These are phyloP conservation scores for Vinca major DNA, from an alignment of 305 asterid species.

Conservation along the genomic window DNA sequence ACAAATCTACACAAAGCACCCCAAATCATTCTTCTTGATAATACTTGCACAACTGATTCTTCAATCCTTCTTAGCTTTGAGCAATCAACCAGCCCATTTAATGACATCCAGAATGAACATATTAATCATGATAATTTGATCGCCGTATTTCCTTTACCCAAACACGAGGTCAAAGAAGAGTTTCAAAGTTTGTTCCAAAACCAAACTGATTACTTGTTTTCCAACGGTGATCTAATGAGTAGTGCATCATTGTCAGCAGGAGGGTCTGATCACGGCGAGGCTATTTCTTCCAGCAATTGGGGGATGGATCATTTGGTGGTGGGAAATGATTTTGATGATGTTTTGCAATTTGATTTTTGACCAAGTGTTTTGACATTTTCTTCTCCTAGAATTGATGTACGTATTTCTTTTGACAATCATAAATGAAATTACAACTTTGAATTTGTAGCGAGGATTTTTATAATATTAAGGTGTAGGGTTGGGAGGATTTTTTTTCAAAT, in stretches of 20 bases:
- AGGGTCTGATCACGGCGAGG: slow-evolving; percentile 31
- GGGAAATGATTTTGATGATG: slow-evolving; percentile 9
- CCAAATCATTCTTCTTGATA: slow-evolving; percentile 21
- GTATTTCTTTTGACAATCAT: too few species aligned
- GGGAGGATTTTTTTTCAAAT: too few species aligned
- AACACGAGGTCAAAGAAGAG: slow-evolving; percentile 22
- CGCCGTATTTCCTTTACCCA: slow-evolving; percentile 8
- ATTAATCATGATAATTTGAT: neutral
- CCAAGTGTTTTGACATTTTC: neutral
- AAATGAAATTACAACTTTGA: too few species aligned
- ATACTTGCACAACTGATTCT: slow-evolving; percentile 23
- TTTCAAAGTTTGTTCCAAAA: neutral
- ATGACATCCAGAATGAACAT: neutral
- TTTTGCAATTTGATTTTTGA: slow-evolving; percentile 7
- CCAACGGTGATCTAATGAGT: neutral
- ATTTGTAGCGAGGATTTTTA: too few species aligned
- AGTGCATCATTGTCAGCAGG: slow-evolving; percentile 20
- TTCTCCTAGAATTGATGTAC: too few species aligned
- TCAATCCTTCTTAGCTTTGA: slow-evolving; percentile 36
- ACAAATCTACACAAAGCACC: slow-evolving; percentile 11
- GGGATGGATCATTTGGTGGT: slow-evolving; percentile 6
- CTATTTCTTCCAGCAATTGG: slow-evolving; percentile 22
- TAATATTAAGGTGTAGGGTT: too few species aligned
- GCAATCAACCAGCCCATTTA: slow-evolving; percentile 7
- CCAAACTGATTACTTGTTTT: slow-evolving; percentile 13